Evolutionary conservation across 2,329 filamentous ascomycete species (phyloP), one percentile per base, ranked within the genome.

Genomic region (Fusarium mundagurra): DNA sequence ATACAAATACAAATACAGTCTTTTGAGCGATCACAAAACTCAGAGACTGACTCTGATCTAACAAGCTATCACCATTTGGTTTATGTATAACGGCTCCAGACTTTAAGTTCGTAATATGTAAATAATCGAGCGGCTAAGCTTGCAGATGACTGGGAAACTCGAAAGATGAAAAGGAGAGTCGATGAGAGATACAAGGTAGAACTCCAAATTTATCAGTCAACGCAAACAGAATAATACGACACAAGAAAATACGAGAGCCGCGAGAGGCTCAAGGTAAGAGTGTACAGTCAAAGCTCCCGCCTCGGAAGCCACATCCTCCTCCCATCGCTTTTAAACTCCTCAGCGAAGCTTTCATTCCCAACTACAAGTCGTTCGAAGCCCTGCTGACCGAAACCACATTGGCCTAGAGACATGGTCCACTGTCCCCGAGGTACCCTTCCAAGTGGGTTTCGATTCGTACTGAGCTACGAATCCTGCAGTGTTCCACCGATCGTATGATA

Each of bases 261-360:
- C 47, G 33, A 48, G 53, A 36, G 66, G 66, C 73, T 57, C 72
- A 61, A 78, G 70, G 62, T 71, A 67, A 70, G 72, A 78, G 76
- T 77, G 65, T 77, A 77, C 76, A 78, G 66, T 76, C 74, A 73
- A 71, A 70, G 67, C 55, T 54, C 55, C 67, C 63, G 64, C 68
- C 44, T 67, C 51, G 54, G 64, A 74, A 71, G 64, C 64, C 47
- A 33, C 68, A 29, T 57, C 50, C 47, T 68, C 50, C 58, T 20
- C 57, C 47, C 69, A 61, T 64, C 59, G 64, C 61, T 71, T 74
- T 77, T 67, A 50, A 64, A 63, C 65, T 63, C 64, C 62, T 33
- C 47, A 43, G 43, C 64, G 61, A 58, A 45, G 31, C 60, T 24
- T 64, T 51, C 60, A 24, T 61, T 64, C 39, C n/a, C 51, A 54